phyloP scores from a whole-genome alignment of 2,329 filamentous ascomycete species.

The Nemania sp. region DNA sequence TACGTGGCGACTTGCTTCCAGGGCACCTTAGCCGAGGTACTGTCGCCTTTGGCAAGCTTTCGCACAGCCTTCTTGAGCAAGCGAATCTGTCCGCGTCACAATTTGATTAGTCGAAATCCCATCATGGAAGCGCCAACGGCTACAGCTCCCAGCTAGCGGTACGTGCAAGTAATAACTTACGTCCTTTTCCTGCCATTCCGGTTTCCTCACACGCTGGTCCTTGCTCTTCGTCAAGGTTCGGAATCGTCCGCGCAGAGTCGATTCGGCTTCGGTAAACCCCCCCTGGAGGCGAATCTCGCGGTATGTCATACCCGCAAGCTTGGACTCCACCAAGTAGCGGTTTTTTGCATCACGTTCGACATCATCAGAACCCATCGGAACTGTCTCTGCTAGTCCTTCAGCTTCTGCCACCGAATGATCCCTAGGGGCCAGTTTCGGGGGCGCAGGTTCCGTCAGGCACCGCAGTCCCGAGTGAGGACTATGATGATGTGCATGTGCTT shows the following conservation, averaged over 20 bases:
- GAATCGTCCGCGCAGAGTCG: slow-evolving; percentile 71
- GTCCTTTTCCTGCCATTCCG: slow-evolving; percentile 65
- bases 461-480: slow-evolving; percentile 12
- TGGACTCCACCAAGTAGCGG: slow-evolving; percentile 57
- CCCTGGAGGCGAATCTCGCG: slow-evolving; percentile 62
- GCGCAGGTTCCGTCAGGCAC: slow-evolving; percentile 11
- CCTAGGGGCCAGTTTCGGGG: slow-evolving; percentile 18
- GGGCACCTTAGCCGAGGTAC: slow-evolving; percentile 47
- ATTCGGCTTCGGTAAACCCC: slow-evolving; percentile 67
- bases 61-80: slow-evolving; percentile 52
- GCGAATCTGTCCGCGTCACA: slow-evolving; percentile 43
- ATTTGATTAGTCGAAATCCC: background rate
- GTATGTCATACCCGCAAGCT: slow-evolving; percentile 64
- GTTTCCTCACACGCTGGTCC: slow-evolving; percentile 65
- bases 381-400: background rate
- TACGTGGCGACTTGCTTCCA: slow-evolving; percentile 63
- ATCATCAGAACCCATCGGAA: slow-evolving; percentile 8
- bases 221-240: slow-evolving; percentile 68
- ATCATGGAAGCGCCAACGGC: background rate
- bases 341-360: slow-evolving; percentile 46
- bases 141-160: background rate
- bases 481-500: slow-evolving; percentile 7
- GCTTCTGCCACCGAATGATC: background rate
- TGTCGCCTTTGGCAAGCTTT: slow-evolving; percentile 41
- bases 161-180: slow-evolving; percentile 54